Conservation (phyloP, 768 basidiomycete species). For the Psilocybe azurescens region DNA sequence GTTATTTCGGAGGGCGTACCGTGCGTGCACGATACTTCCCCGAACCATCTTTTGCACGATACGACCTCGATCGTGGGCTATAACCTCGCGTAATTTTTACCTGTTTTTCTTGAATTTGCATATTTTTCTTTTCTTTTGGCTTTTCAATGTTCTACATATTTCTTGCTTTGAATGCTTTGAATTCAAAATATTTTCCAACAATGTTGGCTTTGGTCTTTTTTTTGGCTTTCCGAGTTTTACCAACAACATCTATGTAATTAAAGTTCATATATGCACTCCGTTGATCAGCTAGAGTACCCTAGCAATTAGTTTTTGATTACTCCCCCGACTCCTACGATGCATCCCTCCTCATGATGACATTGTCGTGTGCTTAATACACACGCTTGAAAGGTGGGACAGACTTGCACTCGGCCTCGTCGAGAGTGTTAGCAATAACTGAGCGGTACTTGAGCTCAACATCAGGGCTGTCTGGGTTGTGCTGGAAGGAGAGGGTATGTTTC, state of each 20-base stretch:
- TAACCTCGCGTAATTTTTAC: constrained; percentile 8
- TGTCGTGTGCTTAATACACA: constrained; percentile 66
- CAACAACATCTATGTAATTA: constrained; percentile 21
- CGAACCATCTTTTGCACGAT: constrained; percentile 56
- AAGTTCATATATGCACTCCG: constrained; percentile 11
- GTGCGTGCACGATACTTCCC: constrained; percentile 86
- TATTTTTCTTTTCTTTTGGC: background rate
- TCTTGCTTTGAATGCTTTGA: constrained; percentile 15
- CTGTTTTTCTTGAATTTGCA: constrained; percentile 11
- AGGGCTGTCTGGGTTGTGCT: constrained; percentile 73
- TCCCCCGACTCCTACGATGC: constrained; percentile 5
- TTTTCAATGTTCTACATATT: background rate
- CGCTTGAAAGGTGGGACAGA: constrained; percentile 97
- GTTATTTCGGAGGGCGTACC: constrained; percentile 87
- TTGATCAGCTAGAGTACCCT: constrained; percentile 6
- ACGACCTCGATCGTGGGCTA: constrained; percentile 54
- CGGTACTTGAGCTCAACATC: constrained; percentile 93
- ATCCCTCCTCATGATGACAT: background rate
- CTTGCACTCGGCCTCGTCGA: constrained; percentile 98
- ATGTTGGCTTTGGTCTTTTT: constrained; percentile 14
- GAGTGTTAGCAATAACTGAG: constrained; percentile 79
- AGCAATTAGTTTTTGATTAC: constrained; percentile 22
- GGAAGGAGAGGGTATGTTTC: constrained; percentile 97
- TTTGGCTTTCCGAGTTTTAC: constrained; percentile 9
- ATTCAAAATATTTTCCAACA: background rate